Conservation (phyloP, 2,329 filamentous ascomycete genomes). For the Lachnellula subtilissima region DNA sequence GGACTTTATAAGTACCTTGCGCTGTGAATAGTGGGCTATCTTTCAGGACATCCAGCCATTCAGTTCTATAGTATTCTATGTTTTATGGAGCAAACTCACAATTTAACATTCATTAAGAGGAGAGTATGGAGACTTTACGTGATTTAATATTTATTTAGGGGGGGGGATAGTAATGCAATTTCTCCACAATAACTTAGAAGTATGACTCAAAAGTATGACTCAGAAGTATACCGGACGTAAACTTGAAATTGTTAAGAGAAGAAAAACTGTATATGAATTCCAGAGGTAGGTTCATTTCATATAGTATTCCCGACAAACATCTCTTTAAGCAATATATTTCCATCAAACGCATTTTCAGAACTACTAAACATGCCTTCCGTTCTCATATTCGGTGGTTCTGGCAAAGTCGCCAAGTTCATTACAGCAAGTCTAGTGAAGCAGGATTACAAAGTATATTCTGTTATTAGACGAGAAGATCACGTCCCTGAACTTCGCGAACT, state of each 20-base stretch:
- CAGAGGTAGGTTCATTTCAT: constrained; percentile 1
- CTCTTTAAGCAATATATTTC: constrained; percentile 1
- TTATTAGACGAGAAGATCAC: constrained; percentile 27
- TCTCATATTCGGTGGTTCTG: constrained; percentile 17
- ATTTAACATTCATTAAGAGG: too few species aligned
- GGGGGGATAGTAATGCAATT: not conserved
- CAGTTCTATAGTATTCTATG: too few species aligned
- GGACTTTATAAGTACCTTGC: too few species aligned
- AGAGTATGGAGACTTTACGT: too few species aligned
- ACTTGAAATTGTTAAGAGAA: not conserved
- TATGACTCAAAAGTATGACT: not conserved
- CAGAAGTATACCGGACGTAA: constrained; percentile 1
- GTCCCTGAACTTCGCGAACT: constrained; percentile 33
- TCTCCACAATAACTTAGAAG: not conserved
- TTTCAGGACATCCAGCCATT: too few species aligned
- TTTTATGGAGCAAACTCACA: too few species aligned
- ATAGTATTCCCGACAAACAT: not conserved
- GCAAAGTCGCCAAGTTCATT: constrained; percentile 15
- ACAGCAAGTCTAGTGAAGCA: constrained; percentile 10
- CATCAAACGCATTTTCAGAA: constrained; percentile 1
- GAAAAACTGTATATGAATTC: not conserved
- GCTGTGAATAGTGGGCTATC: too few species aligned
- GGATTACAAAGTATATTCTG: constrained; percentile 10
- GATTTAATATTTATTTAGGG: too few species aligned
- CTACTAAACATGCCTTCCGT: constrained; percentile 13